These are phyloP conservation scores for Groenewaldozyma sp. DNA, from an alignment of 1,139 yeast genomes.

Conservation along the genomic window DNA sequence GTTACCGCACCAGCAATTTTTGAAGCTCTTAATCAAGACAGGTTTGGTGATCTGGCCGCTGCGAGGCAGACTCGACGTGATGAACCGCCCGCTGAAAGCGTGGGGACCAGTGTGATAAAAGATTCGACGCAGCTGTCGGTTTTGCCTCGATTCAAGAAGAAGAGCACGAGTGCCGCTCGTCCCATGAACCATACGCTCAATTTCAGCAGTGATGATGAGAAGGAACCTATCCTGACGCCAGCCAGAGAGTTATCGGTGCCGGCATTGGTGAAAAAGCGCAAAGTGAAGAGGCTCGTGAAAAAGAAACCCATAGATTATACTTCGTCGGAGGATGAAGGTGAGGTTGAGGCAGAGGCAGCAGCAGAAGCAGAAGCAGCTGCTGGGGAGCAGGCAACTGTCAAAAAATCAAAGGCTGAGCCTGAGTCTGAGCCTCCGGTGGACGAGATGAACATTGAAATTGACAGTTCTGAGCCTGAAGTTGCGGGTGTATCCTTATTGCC, in stretches of 20 bases:
- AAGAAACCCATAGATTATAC: conserved; percentile 14
- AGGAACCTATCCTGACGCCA: conserved; percentile 31
- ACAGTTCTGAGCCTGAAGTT: conserved; percentile 31
- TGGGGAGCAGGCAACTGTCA: neutral
- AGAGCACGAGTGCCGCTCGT: conserved; percentile 24
- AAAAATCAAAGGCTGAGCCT: conserved; percentile 5
- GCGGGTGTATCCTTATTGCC: conserved; percentile 23
- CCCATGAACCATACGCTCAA: conserved; percentile 74
- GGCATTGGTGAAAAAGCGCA: neutral
- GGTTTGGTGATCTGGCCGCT: conserved; percentile 38
- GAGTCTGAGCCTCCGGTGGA: conserved; percentile 6
- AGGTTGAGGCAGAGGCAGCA: conserved; percentile 11
- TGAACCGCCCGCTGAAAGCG: conserved; percentile 3
- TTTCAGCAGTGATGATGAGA: conserved; percentile 41
- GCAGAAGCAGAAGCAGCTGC: conserved; percentile 13
- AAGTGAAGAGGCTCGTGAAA: neutral
- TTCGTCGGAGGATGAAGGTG: conserved; percentile 19
- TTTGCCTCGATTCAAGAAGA: conserved; percentile 44
- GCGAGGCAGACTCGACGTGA: conserved; percentile 2
- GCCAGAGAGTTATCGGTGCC: conserved; percentile 26
- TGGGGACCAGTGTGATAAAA: neutral
- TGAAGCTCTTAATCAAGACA: conserved; percentile 50
- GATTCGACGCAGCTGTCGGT: conserved; percentile 16
- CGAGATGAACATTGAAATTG: conserved; percentile 3
- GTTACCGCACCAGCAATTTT: conserved; percentile 63